These are phyloP conservation scores for Echinosophora koreensis DNA, from an alignment of 306 rosid species.

Conservation along the genomic window DNA sequence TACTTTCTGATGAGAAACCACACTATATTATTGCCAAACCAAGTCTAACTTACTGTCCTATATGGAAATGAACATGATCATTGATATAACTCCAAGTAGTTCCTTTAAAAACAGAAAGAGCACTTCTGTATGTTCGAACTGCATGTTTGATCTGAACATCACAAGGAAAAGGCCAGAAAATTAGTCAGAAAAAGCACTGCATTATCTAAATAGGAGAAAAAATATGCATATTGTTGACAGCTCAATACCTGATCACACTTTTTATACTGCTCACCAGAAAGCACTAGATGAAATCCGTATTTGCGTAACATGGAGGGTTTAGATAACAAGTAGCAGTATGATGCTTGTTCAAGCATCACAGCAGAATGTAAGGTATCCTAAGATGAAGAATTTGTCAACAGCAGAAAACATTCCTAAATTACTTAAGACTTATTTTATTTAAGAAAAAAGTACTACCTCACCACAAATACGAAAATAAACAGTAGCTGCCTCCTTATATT, in stretches of 20 bases:
- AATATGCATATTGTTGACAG: conserved; percentile 33
- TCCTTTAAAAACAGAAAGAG: conserved; percentile 84
- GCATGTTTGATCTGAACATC: conserved; percentile 88
- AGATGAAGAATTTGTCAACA: conserved; percentile 50
- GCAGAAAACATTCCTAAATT: conserved; percentile 44
- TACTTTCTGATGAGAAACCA: conserved; percentile 15
- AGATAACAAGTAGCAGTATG: conserved; percentile 88
- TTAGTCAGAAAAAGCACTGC: conserved; percentile 41
- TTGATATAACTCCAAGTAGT: conserved; percentile 86
- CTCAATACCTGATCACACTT: conserved; percentile 85
- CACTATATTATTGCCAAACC: conserved; percentile 25
- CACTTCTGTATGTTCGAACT: conserved; percentile 86
- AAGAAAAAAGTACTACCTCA: conserved; percentile 68
- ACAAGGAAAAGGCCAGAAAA: conserved; percentile 31
- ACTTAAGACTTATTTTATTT: conserved; percentile 14
- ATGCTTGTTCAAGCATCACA: conserved; percentile 99
- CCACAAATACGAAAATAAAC: conserved; percentile 92
- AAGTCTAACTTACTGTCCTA: conserved; percentile 87
- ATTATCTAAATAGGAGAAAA: not conserved
- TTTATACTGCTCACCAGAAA: conserved; percentile 97
- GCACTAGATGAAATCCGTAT: conserved; percentile 99
- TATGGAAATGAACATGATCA: conserved; percentile 94
- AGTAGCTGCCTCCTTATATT: conserved; percentile 87
- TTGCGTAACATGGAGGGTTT: conserved; percentile 94
- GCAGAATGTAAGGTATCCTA: conserved; percentile 94